Conservation (phyloP, 1,284 basidiomycete species). For the Rhodofomes roseus region DNA sequence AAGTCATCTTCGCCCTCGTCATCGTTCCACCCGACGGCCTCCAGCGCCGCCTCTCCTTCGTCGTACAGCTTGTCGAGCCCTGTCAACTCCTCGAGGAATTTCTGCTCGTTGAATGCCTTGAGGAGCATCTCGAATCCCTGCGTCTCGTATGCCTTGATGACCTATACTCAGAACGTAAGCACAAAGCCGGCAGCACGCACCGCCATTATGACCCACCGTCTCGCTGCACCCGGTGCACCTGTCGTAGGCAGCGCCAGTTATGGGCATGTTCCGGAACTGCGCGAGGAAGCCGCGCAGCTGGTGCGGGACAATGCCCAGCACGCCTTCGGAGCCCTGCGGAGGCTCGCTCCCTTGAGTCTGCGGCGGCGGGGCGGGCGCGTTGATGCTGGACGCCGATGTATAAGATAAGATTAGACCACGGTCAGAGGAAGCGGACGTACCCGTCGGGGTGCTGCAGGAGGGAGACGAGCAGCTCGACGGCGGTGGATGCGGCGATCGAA, state of each 20-base stretch:
- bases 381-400: constrained; percentile 39
- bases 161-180: constrained; percentile 38
- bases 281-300: constrained; percentile 89
- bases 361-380: constrained; percentile 63
- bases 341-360: constrained; percentile 30
- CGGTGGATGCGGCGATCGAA: constrained; percentile 86
- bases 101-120: constrained; percentile 81
- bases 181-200: neutral
- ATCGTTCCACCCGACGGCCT: constrained; percentile 75
- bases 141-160: constrained; percentile 71
- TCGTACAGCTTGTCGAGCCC: constrained; percentile 83
- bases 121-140: constrained; percentile 80
- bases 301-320: constrained; percentile 89
- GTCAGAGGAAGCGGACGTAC: constrained; percentile 39
- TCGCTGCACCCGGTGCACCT: constrained; percentile 90
- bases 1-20: constrained; percentile 48
- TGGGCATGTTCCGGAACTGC: constrained; percentile 80
- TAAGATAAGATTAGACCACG: neutral
- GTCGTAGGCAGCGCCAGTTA: constrained; percentile 85
- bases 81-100: constrained; percentile 79
- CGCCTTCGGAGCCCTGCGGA: constrained; percentile 39
- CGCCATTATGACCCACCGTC: constrained; percentile 42
- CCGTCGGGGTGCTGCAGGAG: constrained; percentile 87
- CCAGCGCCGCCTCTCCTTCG: constrained; percentile 75
- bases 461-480: constrained; percentile 90